Conservation (phyloP, 768 basidiomycete genomes). For the Glaciozyma antarctica region DNA sequence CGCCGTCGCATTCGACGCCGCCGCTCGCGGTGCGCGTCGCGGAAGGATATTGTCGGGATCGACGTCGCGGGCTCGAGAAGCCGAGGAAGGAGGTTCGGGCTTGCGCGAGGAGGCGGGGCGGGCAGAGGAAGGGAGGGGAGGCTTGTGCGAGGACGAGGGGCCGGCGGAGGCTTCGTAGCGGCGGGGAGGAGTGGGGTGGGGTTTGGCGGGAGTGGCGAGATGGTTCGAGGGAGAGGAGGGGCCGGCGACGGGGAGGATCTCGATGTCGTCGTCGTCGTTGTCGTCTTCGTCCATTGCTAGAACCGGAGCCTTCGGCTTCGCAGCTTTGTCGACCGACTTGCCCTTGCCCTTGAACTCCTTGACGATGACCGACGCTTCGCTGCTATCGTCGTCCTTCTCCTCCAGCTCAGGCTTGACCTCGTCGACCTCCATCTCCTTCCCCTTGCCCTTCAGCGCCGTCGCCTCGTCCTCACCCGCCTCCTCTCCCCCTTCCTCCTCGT, state of each 20-base stretch:
- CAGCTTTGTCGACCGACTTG: neutral
- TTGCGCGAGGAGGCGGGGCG: too few relatives aligned
- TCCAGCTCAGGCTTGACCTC: neutral
- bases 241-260: neutral
- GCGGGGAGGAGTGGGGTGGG: constrained; percentile 31
- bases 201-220: neutral
- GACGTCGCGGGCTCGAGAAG: too few relatives aligned
- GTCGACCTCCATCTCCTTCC: neutral
- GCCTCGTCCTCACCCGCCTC: neutral
- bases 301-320: constrained; percentile 34
- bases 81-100: too few relatives aligned
- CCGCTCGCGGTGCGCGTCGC: too few relatives aligned
- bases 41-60: too few relatives aligned
- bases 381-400: constrained; percentile 13
- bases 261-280: constrained; percentile 44
- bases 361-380: neutral
- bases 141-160: neutral
- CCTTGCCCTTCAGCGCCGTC: neutral
- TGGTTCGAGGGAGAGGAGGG: neutral
- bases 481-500: neutral
- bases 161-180: constrained; percentile 39
- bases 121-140: too few relatives aligned
- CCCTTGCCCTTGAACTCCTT: neutral
- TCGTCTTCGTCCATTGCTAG: constrained; percentile 33
- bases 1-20: too few relatives aligned